Base-by-base conservation (phyloP, 2,329 filamentous ascomycete species). In the Acrodontium crateriforme region DNA sequence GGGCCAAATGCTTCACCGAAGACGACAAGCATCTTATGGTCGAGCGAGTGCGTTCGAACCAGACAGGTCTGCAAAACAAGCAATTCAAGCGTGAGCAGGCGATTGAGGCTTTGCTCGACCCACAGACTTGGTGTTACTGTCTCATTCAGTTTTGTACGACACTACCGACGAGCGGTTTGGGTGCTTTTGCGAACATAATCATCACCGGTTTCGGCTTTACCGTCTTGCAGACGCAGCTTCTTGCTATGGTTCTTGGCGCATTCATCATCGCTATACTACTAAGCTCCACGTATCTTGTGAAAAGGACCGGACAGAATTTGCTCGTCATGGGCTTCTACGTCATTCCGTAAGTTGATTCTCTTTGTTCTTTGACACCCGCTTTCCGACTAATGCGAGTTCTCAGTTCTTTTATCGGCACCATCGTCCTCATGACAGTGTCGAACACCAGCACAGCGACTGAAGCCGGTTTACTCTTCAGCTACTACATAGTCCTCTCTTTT, bases 281-380 rank as follows among this genome's bases (percentile, higher is more conserved):
- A 15, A 23, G n/a, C 7, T 27, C 28, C 13, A 34, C 41, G 1
- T 45, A 40, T 20, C 27, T 47, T 1, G 47, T 46, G 3, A 43
- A 44, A 5, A 28, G 36, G n/a, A 49, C 34, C 40, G 45, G 47
- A 16, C 39, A 46, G 52, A 84, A 79, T 40, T 50, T 77, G 10
- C 42, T 77, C 11, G 60, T 72, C 25, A 82, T 82, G 74, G 53
- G 67, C 6, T 54, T 65, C 4, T 82, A 72, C 42, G 62, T 77
- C 15, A 56, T 80, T 16, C 78, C 76, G 60, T 76, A n/a, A n/a
- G n/a, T n/a, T n/a, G n/a, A n/a, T n/a, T n/a, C n/a, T n/a, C n/a
- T n/a, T n/a, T n/a, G n/a, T n/a, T n/a, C n/a, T n/a, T n/a, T n/a
- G n/a, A n/a, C n/a, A 22, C 34, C 45, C 18, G 44, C 45, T 3